Percentiles rank a stretch among this genome's conserved stretches.
Conservation (phyloP, 2,329 filamentous ascomycete genomes). For the Truncatella angustata region DNA sequence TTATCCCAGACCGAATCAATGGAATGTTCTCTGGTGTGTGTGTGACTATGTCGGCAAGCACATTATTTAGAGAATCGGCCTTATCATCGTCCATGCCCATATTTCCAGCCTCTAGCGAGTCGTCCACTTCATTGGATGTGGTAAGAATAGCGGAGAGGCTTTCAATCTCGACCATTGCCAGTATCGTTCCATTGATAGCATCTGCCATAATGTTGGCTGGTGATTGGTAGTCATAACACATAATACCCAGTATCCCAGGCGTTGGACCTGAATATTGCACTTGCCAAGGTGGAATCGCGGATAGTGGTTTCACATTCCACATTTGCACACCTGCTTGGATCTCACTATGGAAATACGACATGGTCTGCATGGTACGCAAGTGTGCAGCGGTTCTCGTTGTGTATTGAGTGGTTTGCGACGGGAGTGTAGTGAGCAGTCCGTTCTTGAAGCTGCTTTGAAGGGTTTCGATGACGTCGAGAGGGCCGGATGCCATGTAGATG, state of each 20-base stretch:
- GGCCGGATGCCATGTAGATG: conserved; percentile 67
- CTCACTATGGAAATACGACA: conserved; percentile 71
- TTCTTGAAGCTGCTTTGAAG: conserved; percentile 28
- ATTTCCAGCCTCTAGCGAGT: too few species aligned
- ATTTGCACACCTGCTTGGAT: conserved; percentile 21
- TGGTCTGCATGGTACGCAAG: conserved; percentile 70
- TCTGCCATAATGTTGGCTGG: conserved; percentile 58
- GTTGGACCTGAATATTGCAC: conserved; percentile 54
- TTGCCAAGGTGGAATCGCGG: conserved; percentile 56
- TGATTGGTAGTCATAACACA: conserved; percentile 66
- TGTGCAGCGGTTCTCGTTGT: conserved; percentile 62
- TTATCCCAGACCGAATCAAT: conserved; percentile 57
- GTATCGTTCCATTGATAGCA: conserved; percentile 67
- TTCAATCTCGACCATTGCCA: conserved; percentile 65
- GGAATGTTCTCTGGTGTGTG: conserved; percentile 57
- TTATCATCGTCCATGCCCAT: conserved; percentile 24
- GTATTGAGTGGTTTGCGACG: conserved; percentile 57
- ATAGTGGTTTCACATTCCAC: conserved; percentile 58
- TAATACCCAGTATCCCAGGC: conserved; percentile 60
- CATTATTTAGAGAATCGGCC: conserved; percentile 6
- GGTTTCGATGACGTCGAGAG: conserved; percentile 53
- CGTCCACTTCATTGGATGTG: conserved; percentile 14
- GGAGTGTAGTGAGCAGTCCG: conserved; percentile 47
- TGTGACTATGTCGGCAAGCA: conserved; percentile 28
- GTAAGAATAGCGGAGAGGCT: conserved; percentile 45